Evolutionary conservation across 2,329 filamentous ascomycete genomes (phyloP).

Genomic region (Didymellaceae sp.): DNA sequence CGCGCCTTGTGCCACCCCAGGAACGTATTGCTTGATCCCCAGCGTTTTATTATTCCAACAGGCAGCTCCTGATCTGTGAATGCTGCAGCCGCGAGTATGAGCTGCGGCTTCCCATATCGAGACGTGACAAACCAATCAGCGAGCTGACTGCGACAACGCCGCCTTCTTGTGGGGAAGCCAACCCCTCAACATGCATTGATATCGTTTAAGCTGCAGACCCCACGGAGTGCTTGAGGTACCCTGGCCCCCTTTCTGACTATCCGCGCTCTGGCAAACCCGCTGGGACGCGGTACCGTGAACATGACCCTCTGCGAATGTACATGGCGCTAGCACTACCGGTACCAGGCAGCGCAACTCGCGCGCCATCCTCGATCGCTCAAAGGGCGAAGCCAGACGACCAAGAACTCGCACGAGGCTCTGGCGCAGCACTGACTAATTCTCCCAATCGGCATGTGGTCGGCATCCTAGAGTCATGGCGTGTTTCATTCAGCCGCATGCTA

Average conservation of each 20-base stretch:
- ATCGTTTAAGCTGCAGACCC: constrained; percentile 2
- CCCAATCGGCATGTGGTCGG: constrained; percentile 15
- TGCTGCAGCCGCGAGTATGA: constrained; percentile 10
- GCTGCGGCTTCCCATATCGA: too few species aligned
- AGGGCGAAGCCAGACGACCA: constrained; percentile 6
- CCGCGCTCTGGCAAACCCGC: constrained; percentile 3
- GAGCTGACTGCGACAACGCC: constrained; percentile 8
- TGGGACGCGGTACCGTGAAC: constrained; percentile 3
- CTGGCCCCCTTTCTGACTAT: background rate
- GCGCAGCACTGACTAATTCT: background rate
- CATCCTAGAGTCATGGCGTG: constrained; percentile 13
- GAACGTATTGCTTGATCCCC: constrained; percentile 5
- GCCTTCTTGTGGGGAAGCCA: constrained; percentile 17
- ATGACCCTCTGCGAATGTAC: constrained; percentile 5
- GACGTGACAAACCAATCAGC: constrained; percentile 10
- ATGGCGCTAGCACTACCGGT: constrained; percentile 6
- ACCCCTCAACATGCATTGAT: constrained; percentile 16
- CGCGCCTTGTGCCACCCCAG: constrained; percentile 27
- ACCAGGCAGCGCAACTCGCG: constrained; percentile 5
- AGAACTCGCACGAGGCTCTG: constrained; percentile 1
- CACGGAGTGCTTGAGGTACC: background rate
- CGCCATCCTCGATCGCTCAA: constrained; percentile 7
- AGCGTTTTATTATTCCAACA: constrained; percentile 2
- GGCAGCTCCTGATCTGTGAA: constrained; percentile 7
- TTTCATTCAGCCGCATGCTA: constrained; percentile 21